These are phyloP conservation scores for Raffaelea deltoideospora DNA, from an alignment of 2,329 filamentous ascomycete genomes.

Conservation along the genomic window DNA sequence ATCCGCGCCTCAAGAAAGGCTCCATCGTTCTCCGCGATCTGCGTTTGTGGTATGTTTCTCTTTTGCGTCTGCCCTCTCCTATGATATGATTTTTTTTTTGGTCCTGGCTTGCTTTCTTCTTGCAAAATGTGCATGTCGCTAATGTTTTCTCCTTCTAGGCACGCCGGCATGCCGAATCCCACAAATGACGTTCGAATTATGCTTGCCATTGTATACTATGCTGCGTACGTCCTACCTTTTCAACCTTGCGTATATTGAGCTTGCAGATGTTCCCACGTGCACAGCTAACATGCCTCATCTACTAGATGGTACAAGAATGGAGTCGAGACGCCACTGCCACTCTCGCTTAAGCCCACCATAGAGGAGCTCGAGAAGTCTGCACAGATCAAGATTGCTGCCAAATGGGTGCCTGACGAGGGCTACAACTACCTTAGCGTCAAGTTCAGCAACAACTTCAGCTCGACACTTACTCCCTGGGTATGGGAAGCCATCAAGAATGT, in stretches of 20 bases:
- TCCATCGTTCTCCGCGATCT: conserved; percentile 39
- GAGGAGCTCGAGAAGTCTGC: conserved; percentile 3
- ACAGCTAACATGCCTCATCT: too few species aligned
- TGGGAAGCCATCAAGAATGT: conserved; percentile 7
- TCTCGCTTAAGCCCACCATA: conserved; percentile 4
- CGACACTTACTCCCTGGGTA: conserved; percentile 4
- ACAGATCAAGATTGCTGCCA: conserved; percentile 5
- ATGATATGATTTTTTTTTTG: too few species aligned
- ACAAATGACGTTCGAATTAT: conserved; percentile 4
- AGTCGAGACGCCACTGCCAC: conserved; percentile 2
- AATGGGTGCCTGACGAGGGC: conserved; percentile 6
- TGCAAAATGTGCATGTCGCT: neutral
- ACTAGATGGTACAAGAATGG: conserved; percentile 9
- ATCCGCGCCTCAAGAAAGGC: conserved; percentile 29
- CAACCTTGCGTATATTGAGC: too few species aligned
- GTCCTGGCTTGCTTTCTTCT: too few species aligned
- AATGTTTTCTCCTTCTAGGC: conserved; percentile 1
- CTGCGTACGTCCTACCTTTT: neutral
- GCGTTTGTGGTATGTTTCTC: conserved; percentile 40
- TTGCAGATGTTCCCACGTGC: too few species aligned
- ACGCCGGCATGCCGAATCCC: conserved; percentile 8
- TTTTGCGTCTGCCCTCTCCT: too few species aligned
- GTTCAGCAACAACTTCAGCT: conserved; percentile 9
- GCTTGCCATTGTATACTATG: conserved; percentile 6
- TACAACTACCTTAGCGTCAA: conserved; percentile 6